These are phyloP conservation scores for Arabidopsis arenosa DNA, from an alignment of 345 rosid genomes.

Conservation along the genomic window DNA sequence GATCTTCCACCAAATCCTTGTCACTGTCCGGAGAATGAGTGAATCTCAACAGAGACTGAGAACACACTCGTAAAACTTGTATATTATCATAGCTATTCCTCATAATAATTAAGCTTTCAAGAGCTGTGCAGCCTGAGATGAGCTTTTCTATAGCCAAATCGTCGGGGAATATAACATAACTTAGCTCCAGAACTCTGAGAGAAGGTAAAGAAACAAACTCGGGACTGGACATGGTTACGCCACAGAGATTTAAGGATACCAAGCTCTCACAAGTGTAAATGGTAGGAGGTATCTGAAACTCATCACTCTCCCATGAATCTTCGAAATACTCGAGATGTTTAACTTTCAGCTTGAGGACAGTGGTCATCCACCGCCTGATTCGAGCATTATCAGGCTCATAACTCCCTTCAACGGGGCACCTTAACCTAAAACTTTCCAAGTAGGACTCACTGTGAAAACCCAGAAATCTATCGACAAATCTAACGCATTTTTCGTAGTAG, in stretches of 20 bases:
- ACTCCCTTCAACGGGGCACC: too few species aligned
- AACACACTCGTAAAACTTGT: neutral
- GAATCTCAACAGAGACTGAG: too few species aligned
- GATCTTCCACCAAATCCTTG: too few species aligned
- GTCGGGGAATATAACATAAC: neutral
- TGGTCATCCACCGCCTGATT: too few species aligned
- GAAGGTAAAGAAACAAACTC: too few species aligned
- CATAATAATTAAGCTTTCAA: neutral
- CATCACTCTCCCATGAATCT: neutral
- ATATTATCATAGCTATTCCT: neutral
- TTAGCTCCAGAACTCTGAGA: neutral
- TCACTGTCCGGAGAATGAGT: too few species aligned
- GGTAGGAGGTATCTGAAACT: neutral
- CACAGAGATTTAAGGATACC: neutral
- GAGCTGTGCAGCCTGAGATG: conserved; percentile 14
- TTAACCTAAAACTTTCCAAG: too few species aligned
- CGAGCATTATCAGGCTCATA: too few species aligned
- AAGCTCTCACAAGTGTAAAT: conserved; percentile 29
- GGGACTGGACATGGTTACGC: neutral
- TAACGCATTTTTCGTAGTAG: neutral
- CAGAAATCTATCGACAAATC: too few species aligned
- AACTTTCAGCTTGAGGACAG: neutral
- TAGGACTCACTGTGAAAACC: too few species aligned
- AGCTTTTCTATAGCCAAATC: conserved; percentile 2
- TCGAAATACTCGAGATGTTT: conserved; percentile 6